A percentile compares a stretch with the other conserved stretches of the same genome.
Evolutionary conservation across 2,329 filamentous ascomycete species (phyloP).

Genomic region (Helminthosporium solani): DNA sequence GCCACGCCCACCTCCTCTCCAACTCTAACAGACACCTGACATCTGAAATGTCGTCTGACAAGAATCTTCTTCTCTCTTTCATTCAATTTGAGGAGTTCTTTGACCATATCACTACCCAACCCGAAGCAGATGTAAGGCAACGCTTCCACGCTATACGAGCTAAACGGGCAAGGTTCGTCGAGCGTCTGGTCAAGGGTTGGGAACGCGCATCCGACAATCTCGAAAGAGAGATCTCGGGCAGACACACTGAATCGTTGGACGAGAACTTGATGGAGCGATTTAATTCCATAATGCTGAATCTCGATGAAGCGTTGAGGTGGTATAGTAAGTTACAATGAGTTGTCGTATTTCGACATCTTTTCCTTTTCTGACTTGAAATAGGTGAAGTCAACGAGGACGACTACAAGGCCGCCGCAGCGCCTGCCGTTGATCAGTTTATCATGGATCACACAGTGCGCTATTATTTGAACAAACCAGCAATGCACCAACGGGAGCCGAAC

Average conservation of each 20-base stretch:
- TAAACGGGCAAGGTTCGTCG: conserved; percentile 2
- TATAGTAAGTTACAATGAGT: conserved; percentile 6
- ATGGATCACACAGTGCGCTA: conserved; percentile 9
- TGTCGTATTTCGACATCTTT: background rate
- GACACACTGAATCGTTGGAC: background rate
- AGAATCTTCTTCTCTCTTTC: conserved; percentile 1
- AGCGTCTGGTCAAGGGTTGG: background rate
- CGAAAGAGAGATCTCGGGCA: background rate
- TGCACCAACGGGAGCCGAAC: conserved; percentile 3
- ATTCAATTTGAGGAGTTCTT: background rate
- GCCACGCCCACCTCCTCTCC: background rate
- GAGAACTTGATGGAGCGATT: background rate
- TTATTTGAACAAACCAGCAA: background rate
- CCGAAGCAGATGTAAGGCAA: conserved; percentile 9
- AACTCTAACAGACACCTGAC: background rate
- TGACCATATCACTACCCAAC: conserved; percentile 1
- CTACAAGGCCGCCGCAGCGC: conserved; percentile 3
- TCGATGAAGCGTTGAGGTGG: conserved; percentile 2
- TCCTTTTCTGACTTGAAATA: background rate
- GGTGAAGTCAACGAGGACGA: conserved; percentile 6
- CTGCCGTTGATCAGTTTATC: background rate
- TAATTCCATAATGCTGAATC: background rate
- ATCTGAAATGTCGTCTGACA: background rate
- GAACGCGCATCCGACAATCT: background rate
- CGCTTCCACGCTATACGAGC: conserved; percentile 1